phyloP scores from a whole-genome alignment of 169 alveolate species.

The Cryptosporidium viatorum region DNA sequence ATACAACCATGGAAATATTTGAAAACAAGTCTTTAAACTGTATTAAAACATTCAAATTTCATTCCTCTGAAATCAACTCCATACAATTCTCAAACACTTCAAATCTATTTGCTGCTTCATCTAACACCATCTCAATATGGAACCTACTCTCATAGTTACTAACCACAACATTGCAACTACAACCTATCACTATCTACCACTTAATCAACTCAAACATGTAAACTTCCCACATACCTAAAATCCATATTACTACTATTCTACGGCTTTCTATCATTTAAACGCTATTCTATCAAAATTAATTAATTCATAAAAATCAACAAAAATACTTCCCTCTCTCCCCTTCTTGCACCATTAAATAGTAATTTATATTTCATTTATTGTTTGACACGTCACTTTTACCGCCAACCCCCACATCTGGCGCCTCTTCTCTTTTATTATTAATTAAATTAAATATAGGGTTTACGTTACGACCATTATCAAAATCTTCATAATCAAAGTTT shows the following conservation, averaged over 20 bases:
- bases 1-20: slow-evolving; percentile 7
- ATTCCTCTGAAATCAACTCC: slow-evolving; percentile 1
- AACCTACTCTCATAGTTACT: background rate
- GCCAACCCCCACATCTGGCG: background rate
- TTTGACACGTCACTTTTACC: background rate
- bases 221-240: too few relatives aligned
- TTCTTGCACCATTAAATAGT: too few relatives aligned
- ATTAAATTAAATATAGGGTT: background rate
- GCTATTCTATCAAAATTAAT: too few relatives aligned
- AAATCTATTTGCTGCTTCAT: background rate
- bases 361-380: too few relatives aligned
- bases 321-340: background rate
- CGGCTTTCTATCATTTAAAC: too few relatives aligned
- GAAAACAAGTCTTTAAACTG: slow-evolving; percentile 15
- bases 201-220: background rate
- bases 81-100: slow-evolving; percentile 13
- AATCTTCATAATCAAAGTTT: background rate
- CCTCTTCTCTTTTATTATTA: background rate
- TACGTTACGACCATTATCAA: background rate
- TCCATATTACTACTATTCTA: too few relatives aligned
- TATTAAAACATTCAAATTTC: slow-evolving; percentile 7
- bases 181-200: background rate
- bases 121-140: slow-evolving; percentile 17
- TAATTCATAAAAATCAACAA: too few relatives aligned
- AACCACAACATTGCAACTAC: background rate